Percentiles rank a stretch among this genome's conserved stretches.
Conservation (phyloP, 2,329 filamentous ascomycete species). For the Cladosporium sp. region DNA sequence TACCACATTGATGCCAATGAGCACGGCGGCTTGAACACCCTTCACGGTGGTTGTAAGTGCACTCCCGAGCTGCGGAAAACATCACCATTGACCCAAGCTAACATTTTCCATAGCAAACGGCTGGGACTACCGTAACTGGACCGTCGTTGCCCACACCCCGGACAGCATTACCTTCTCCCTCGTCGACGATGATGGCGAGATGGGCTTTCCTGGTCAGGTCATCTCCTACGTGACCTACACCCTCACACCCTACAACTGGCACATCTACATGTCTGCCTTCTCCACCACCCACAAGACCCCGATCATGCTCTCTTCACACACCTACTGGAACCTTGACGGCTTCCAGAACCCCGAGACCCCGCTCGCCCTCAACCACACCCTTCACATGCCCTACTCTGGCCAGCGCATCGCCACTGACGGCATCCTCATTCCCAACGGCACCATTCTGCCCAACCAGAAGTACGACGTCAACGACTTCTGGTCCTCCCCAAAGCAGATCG, state of each 20-base stretch:
- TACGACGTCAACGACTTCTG: conserved; percentile 79
- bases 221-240: conserved; percentile 74
- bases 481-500: conserved; percentile 76
- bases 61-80: not conserved
- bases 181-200: conserved; percentile 68
- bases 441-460: conserved; percentile 67
- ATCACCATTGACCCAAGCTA: conserved; percentile 54
- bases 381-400: conserved; percentile 71
- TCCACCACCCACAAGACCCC: conserved; percentile 74
- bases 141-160: conserved; percentile 66
- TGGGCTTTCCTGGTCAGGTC: conserved; percentile 79
- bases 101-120: conserved; percentile 21
- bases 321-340: conserved; percentile 82
- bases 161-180: conserved; percentile 74
- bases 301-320: conserved; percentile 76
- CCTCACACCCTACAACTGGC: conserved; percentile 65
- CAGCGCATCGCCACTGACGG: conserved; percentile 66
- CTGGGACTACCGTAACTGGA: conserved; percentile 72
- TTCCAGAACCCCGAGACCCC: conserved; percentile 72
- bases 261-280: conserved; percentile 70
- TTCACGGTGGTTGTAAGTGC: conserved; percentile 49
- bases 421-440: conserved; percentile 50
- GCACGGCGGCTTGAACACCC: conserved; percentile 51
- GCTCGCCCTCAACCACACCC: conserved; percentile 67
- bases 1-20: conserved; percentile 55